Evolutionary conservation across 2,329 filamentous ascomycete species (phyloP).

Genomic region (Ophiostoma triangulosporum): DNA sequence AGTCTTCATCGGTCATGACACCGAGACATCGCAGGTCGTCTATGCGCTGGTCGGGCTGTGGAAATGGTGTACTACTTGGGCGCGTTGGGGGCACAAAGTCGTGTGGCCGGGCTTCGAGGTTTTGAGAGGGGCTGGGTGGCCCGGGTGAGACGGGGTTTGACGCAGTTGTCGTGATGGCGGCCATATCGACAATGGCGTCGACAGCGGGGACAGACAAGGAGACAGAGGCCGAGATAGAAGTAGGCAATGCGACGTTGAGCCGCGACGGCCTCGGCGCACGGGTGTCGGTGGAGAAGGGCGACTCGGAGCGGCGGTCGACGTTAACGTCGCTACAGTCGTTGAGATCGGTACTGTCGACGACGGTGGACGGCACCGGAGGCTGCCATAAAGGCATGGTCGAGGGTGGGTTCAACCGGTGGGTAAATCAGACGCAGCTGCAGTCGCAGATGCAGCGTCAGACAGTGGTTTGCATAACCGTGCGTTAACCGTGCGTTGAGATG

Average conservation of each 20-base stretch:
- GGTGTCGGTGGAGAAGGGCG: slow-evolving; percentile 13
- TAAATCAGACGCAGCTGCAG: not conserved
- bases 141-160: slow-evolving; percentile 44
- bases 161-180: slow-evolving; percentile 31
- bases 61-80: slow-evolving; percentile 48
- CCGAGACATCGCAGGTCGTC: slow-evolving; percentile 28
- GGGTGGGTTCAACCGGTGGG: not conserved
- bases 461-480: not conserved
- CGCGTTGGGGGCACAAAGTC: slow-evolving; percentile 37
- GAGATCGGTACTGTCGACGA: not conserved
- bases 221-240: slow-evolving; percentile 15
- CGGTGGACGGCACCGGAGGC: not conserved
- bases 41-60: slow-evolving; percentile 37
- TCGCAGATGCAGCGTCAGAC: not conserved
- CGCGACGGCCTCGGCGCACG: slow-evolving; percentile 13
- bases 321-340: not conserved
- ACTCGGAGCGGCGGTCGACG: not conserved
- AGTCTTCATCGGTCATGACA: slow-evolving; percentile 18
- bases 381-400: not conserved
- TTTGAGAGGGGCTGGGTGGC: slow-evolving; percentile 34
- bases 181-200: slow-evolving; percentile 27
- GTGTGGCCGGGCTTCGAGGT: slow-evolving; percentile 31
- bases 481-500: no score
- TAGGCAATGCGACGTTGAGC: slow-evolving; percentile 12
- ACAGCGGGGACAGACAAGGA: slow-evolving; percentile 20